These are phyloP conservation scores for Exophiala xenobiotica DNA, from an alignment of 2,329 filamentous ascomycete species.

Conservation along the genomic window DNA sequence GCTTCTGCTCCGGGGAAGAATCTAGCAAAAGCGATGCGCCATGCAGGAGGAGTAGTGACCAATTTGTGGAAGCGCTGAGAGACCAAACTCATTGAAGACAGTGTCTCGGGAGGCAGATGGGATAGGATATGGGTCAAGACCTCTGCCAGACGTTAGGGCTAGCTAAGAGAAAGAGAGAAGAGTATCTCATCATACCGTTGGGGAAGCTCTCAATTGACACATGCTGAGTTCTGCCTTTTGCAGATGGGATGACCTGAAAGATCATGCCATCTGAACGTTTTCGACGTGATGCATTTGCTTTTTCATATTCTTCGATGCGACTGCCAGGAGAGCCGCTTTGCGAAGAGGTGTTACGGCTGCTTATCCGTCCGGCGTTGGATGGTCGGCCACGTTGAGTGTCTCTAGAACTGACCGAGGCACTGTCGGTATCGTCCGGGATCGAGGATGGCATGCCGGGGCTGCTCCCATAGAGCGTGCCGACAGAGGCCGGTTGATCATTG, in stretches of 20 bases:
- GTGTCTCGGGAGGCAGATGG: constrained; percentile 80
- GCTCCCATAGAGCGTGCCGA: constrained; percentile 41
- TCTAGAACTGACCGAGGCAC: constrained; percentile 29
- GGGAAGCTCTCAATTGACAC: constrained; percentile 64
- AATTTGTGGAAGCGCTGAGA: constrained; percentile 83
- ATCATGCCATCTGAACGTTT: constrained; percentile 43
- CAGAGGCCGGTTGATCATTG: constrained; percentile 45
- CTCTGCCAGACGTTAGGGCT: constrained; percentile 58
- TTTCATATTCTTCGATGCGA: constrained; percentile 58
- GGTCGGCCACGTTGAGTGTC: constrained; percentile 29
- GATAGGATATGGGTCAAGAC: constrained; percentile 88
- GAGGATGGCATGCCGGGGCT: constrained; percentile 38
- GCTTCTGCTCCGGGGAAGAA: constrained; percentile 78
- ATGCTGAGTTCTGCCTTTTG: constrained; percentile 45
- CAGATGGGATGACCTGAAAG: constrained; percentile 52
- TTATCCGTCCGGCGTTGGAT: constrained; percentile 33
- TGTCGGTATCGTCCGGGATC: constrained; percentile 31
- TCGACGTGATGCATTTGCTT: constrained; percentile 41
- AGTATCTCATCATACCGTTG: constrained; percentile 65
- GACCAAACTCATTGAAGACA: constrained; percentile 79
- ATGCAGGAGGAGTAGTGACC: constrained; percentile 87
- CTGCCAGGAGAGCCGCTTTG: constrained; percentile 47
- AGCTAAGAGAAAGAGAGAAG: background rate
- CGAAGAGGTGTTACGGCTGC: constrained; percentile 27
- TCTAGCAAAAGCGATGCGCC: constrained; percentile 87